Percentiles rank a stretch among this genome's conserved stretches.
phyloP scores from a whole-genome alignment of 305 asterid genomes.

The Fraxinus albicans region DNA sequence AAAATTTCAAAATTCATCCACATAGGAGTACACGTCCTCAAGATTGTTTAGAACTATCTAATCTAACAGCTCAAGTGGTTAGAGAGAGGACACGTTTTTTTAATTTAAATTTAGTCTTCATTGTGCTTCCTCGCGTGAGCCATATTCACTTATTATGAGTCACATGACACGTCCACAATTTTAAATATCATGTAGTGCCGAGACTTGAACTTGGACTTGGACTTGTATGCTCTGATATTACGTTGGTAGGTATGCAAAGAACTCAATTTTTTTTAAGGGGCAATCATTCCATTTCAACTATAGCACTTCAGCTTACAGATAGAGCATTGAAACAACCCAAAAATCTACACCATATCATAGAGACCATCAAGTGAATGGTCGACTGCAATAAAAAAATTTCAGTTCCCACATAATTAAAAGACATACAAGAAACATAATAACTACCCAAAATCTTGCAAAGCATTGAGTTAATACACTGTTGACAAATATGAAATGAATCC shows the following conservation, averaged over 20 bases:
- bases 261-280: background rate
- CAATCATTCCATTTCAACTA: background rate
- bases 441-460: background rate
- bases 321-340: constrained; percentile 2
- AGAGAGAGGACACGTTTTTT: background rate
- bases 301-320: constrained; percentile 14
- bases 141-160: background rate
- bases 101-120: background rate
- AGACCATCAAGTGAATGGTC: background rate
- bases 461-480: background rate
- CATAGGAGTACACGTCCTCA: background rate
- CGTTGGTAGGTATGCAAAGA: background rate
- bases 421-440: background rate
- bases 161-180: background rate
- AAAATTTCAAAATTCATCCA: background rate
- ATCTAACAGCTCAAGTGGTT: background rate
- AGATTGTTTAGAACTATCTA: background rate
- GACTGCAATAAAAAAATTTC: background rate
- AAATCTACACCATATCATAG: background rate
- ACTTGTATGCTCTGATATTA: background rate
- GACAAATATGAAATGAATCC: constrained; percentile 5
- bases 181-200: background rate
- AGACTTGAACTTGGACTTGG: background rate
- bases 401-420: constrained; percentile 5
- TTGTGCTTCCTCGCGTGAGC: background rate